A percentile compares a stretch with the other conserved stretches of the same genome.
Evolutionary conservation across 768 basidiomycete species (phyloP).

Genomic region (Pulveroboletus ravenelii): DNA sequence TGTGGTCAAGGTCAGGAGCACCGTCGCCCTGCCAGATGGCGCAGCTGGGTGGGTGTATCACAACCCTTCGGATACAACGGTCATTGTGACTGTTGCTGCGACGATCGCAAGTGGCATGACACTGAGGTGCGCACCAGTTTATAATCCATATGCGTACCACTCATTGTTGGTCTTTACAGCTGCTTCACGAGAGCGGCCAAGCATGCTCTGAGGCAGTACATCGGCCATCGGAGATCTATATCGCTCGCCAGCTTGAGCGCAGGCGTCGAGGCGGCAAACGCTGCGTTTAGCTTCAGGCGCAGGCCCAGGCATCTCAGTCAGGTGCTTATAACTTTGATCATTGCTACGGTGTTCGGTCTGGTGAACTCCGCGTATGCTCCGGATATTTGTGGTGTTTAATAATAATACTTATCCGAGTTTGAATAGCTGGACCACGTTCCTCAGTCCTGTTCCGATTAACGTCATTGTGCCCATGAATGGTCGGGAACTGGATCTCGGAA

Average conservation of each 20-base stretch:
- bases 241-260: neutral
- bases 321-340: neutral
- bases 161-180: neutral
- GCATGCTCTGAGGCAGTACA: neutral
- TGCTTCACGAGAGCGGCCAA: neutral
- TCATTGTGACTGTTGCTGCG: neutral
- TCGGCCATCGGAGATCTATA: neutral
- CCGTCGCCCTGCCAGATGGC: neutral
- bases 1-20: neutral
- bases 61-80: neutral
- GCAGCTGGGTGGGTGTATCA: neutral
- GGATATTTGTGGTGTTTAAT: neutral
- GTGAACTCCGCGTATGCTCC: neutral
- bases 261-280: neutral
- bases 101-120: neutral
- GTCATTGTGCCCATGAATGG: neutral
- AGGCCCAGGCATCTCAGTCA: neutral
- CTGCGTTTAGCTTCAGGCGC: neutral
- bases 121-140: neutral
- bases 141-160: neutral
- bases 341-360: neutral
- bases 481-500: neutral
- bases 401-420: neutral
- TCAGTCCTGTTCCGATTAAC: neutral
- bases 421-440: neutral